Percentiles rank a stretch among this genome's conserved stretches.
Conservation (phyloP, 768 basidiomycete genomes). For the Hortiboletus flavorubellus region DNA sequence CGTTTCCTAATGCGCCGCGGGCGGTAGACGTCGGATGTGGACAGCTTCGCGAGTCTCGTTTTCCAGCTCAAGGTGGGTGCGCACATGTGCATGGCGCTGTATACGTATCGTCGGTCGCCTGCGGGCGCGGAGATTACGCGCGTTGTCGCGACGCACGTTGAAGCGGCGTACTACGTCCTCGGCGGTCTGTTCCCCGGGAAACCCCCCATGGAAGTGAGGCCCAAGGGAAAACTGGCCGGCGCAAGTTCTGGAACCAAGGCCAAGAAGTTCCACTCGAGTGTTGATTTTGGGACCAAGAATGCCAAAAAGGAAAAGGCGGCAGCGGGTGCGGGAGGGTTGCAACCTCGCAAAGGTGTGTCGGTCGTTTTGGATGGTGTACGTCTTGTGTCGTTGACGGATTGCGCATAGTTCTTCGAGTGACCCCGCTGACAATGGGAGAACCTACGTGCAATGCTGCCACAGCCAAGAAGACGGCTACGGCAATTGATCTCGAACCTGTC, state of each 20-base stretch:
- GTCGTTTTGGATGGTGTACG: not conserved
- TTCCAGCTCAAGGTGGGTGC: slow-evolving; percentile 51
- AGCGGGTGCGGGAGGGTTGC: slow-evolving; percentile 41
- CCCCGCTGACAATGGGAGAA: slow-evolving; percentile 19
- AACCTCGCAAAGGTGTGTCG: slow-evolving; percentile 39
- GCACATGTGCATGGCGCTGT: slow-evolving; percentile 69
- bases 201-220: slow-evolving; percentile 9
- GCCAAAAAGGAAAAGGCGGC: slow-evolving; percentile 15
- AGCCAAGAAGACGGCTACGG: not conserved
- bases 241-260: slow-evolving; percentile 14
- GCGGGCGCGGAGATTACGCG: slow-evolving; percentile 36
- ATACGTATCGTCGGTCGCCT: slow-evolving; percentile 56
- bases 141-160: slow-evolving; percentile 49
- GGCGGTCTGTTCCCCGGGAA: slow-evolving; percentile 33
- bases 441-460: not conserved
- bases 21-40: slow-evolving; percentile 22
- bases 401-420: slow-evolving; percentile 6
- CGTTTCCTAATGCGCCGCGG: not conserved
- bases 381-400: not conserved
- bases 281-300: not conserved
- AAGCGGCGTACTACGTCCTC: slow-evolving; percentile 50
- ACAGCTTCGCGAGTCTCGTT: slow-evolving; percentile 25
- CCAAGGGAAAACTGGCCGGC: slow-evolving; percentile 23
- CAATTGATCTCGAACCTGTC: slow-evolving; percentile 34
- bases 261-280: slow-evolving; percentile 38